Evolutionary conservation across 306 rosid genomes (phyloP).

Genomic region (Dryas alaskensis): DNA sequence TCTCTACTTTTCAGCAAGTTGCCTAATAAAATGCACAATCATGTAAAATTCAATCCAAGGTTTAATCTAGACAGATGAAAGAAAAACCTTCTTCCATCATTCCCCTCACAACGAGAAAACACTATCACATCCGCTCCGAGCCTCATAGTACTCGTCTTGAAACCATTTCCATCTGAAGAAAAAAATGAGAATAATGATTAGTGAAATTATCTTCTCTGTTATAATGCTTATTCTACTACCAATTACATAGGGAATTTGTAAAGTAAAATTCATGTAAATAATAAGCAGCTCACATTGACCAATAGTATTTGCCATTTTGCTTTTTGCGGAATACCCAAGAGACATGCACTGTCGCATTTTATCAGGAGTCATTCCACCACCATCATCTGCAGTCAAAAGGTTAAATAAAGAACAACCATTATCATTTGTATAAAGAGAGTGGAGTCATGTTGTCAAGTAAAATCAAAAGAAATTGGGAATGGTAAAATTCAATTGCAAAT

Average conservation of each 20-base stretch:
- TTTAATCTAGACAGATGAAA: conserved; percentile 2
- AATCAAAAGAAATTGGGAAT: neutral
- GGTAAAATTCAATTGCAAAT: neutral
- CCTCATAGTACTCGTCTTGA: conserved; percentile 92
- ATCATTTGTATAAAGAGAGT: neutral
- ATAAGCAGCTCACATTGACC: conserved; percentile 63
- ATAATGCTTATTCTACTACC: neutral
- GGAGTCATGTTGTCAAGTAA: neutral
- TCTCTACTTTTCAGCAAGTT: neutral
- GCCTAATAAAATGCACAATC: neutral
- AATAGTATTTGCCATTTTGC: conserved; percentile 80
- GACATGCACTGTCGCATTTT: conserved; percentile 99
- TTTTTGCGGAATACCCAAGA: conserved; percentile 82
- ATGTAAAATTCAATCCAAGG: neutral
- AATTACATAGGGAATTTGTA: neutral
- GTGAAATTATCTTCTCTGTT: neutral
- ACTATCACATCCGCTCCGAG: conserved; percentile 96
- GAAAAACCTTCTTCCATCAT: conserved; percentile 55
- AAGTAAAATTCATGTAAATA: neutral
- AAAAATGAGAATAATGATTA: neutral
- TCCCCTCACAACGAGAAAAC: conserved; percentile 71
- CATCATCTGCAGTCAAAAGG: conserved; percentile 66
- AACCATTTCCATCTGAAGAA: conserved; percentile 88
- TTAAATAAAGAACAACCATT: neutral
- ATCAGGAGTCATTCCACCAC: conserved; percentile 92